Base-by-base conservation (phyloP, 768 basidiomycete species). In the Tylopilus intermedius region DNA sequence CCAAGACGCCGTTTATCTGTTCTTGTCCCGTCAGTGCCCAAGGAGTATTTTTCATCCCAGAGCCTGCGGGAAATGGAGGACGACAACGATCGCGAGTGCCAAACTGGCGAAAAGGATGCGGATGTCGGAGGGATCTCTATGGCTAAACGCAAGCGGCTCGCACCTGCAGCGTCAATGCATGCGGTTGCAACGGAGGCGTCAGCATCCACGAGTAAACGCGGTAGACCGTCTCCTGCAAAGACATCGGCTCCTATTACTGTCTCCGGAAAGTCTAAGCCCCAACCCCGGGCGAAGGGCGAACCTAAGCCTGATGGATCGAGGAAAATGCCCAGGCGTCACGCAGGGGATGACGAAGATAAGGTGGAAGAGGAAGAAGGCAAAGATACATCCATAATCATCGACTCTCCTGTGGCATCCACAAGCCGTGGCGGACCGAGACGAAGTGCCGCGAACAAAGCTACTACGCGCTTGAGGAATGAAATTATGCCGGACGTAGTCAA, bases 401-500 rank as follows among this genome's bases (percentile, higher is more conserved):
- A 60, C 21, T 13, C 40, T 4, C 45, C 62, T 1, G 18, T 53
- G 13, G 21, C 50, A 8, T 65, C 60, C 5, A 49, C 46, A 10
- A 50, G 49, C 14, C 67, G 62, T 30, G 45, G 45, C 0, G 62
- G 65, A n/a, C 54, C 51, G 67, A 24, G 74, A 71, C 83, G 76
- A 60, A 74, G 70, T 58, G 92, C 75, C 62, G 81, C 72, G 55
- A 83, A 63, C 68, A 79, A 71, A 49, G 81, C 80, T 8, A 72
- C 66, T 4, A 68, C 71, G 46, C 71, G 71, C 39, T 59, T 82
- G 45, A 73, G 72, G 41, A 71, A 78, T 8, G 71, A 72, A 47
- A 72, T 92, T 51, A 91, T 92, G 83, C 90, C 90, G 0, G 90
- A 93, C 58, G 74, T 90, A 3, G 58, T 83, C 38, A 79, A 74